A percentile compares a stretch with the other conserved stretches of the same genome.
phyloP scores from a whole-genome alignment of 352 stramenopile species.

The Phytophthora syringae region DNA sequence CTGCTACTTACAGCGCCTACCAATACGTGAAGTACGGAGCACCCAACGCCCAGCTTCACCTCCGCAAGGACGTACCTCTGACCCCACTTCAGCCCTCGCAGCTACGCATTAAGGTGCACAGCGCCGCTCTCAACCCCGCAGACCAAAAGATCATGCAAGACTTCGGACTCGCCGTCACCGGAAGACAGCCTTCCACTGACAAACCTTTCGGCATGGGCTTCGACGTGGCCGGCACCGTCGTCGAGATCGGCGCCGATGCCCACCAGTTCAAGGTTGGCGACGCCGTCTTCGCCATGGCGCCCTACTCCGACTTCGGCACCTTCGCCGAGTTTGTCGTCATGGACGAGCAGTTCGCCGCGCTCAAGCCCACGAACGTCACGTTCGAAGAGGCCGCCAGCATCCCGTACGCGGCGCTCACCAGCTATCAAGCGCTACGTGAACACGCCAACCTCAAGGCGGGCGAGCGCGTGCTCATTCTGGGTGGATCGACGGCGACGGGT shows the following conservation, averaged over 20 bases:
- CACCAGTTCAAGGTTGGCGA: conserved; percentile 34
- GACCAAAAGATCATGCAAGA: conserved; percentile 43
- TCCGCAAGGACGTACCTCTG: conserved; percentile 1
- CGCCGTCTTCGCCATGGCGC: conserved; percentile 23
- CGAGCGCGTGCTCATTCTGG: conserved; percentile 52
- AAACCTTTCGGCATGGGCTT: conserved; percentile 44
- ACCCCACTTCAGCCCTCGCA: conserved; percentile 23
- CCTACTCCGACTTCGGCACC: conserved; percentile 8
- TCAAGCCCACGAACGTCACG: conserved; percentile 25
- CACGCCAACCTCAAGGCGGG: conserved; percentile 29
- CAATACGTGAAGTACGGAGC: too few species aligned
- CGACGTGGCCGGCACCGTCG: conserved; percentile 39
- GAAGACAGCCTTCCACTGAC: conserved; percentile 22
- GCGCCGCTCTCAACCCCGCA: conserved; percentile 34
- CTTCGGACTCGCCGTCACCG: conserved; percentile 16
- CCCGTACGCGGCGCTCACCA: conserved; percentile 35
- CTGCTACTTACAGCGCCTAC: too few species aligned
- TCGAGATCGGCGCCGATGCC: conserved; percentile 24
- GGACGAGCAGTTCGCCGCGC: conserved; percentile 13
- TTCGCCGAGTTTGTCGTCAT: conserved; percentile 34
- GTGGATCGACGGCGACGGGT: conserved; percentile 58
- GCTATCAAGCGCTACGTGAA: conserved; percentile 41
- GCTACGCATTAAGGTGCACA: conserved; percentile 26
- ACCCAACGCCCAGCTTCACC: too few species aligned
- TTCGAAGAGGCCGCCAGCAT: conserved; percentile 40